Conservation (phyloP, 257 asterid genomes). For the Salvia hispanica region DNA sequence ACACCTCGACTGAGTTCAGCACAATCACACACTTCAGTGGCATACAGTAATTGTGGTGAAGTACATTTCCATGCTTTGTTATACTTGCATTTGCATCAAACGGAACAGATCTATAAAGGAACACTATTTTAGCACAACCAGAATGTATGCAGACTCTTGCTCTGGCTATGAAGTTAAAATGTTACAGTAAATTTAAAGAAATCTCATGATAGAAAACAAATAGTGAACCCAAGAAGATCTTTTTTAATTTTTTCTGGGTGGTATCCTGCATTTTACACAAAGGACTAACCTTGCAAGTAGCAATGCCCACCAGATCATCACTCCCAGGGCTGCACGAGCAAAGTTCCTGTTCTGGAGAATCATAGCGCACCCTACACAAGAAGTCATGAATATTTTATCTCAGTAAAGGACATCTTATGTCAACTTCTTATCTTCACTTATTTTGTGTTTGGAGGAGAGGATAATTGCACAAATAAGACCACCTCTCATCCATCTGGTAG, state of each 20-base stretch:
- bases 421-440: background rate
- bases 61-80: background rate
- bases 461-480: slow-evolving; percentile 4
- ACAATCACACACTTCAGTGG: slow-evolving; percentile 1
- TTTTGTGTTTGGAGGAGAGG: background rate
- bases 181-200: slow-evolving; percentile 13
- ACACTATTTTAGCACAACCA: background rate
- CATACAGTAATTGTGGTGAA: background rate
- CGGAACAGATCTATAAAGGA: background rate
- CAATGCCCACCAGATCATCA: slow-evolving; percentile 32
- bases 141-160: slow-evolving; percentile 13
- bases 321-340: slow-evolving; percentile 53
- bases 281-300: slow-evolving; percentile 49
- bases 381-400: slow-evolving; percentile 14
- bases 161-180: slow-evolving; percentile 7
- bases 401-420: slow-evolving; percentile 8
- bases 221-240: slow-evolving; percentile 8
- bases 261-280: slow-evolving; percentile 15
- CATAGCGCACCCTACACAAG: slow-evolving; percentile 49
- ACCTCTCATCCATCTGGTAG: background rate
- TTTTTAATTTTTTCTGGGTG: slow-evolving; percentile 4
- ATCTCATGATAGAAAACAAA: slow-evolving; percentile 12
- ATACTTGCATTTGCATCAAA: slow-evolving; percentile 17
- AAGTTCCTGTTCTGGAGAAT: slow-evolving; percentile 60
- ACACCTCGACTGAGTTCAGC: slow-evolving; percentile 10